Conservation (phyloP, 2,329 filamentous ascomycete genomes). For the Trichophyton benhamiae region DNA sequence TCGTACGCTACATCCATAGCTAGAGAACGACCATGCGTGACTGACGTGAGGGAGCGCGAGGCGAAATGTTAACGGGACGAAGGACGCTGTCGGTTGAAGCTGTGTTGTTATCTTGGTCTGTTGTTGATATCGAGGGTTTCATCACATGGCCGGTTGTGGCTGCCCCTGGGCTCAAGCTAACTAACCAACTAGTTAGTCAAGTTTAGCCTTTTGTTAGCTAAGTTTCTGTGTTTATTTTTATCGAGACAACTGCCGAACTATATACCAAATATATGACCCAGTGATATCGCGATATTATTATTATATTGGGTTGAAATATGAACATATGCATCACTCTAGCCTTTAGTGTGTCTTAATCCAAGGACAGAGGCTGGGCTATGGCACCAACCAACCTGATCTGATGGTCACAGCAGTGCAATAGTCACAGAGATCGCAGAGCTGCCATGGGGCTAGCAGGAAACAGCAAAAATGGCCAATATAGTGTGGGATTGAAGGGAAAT, state of each 20-base stretch:
- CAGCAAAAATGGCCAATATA: neutral
- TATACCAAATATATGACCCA: no score
- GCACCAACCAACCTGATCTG: no score
- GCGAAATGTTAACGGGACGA: neutral
- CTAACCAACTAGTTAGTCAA: no score
- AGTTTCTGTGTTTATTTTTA: no score
- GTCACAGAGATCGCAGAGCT: neutral
- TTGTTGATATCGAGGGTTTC: neutral
- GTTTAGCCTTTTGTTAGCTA: no score
- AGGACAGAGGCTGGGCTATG: no score
- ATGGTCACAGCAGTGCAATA: no score
- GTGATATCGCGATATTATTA: no score
- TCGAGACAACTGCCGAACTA: no score
- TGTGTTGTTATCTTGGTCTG: neutral
- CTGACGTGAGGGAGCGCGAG: neutral
- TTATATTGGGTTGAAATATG: no score
- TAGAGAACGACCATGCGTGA: neutral
- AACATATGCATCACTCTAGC: no score
- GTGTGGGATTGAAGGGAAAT: neutral
- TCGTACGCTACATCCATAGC: slow-evolving; percentile 94
- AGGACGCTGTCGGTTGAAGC: neutral
- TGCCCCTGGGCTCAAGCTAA: neutral
- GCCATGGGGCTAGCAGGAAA: neutral
- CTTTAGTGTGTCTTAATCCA: no score
- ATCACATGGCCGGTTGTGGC: neutral